Percentiles rank a stretch among this genome's conserved stretches.
These are phyloP conservation scores for Fusarium goolgardi DNA, from an alignment of 2,329 filamentous ascomycete genomes.

Conservation along the genomic window DNA sequence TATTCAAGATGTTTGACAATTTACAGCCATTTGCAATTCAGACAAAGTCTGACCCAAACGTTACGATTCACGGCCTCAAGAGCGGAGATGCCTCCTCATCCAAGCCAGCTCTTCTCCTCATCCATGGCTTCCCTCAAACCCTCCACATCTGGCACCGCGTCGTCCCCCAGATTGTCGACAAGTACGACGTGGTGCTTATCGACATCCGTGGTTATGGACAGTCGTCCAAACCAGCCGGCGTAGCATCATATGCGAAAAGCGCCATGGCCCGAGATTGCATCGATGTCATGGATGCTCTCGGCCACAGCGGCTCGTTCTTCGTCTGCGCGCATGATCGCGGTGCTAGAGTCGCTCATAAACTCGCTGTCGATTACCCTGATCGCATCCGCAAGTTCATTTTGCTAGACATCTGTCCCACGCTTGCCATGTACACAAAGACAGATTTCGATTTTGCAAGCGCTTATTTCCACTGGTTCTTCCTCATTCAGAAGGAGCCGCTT, in stretches of 20 bases:
- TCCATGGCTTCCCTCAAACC: conserved; percentile 66
- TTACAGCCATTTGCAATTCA: conserved; percentile 55
- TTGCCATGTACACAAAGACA: conserved; percentile 62
- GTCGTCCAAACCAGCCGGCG: conserved; percentile 58
- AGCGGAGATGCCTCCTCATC: conserved; percentile 47
- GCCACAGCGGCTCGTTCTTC: conserved; percentile 54
- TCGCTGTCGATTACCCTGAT: conserved; percentile 60
- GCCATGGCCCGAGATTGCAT: conserved; percentile 62
- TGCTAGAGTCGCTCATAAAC: conserved; percentile 65
- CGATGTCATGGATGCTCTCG: conserved; percentile 58
- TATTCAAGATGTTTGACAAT: conserved; percentile 53
- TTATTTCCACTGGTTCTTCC: conserved; percentile 71
- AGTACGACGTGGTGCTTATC: conserved; percentile 58
- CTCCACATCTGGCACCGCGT: conserved; percentile 64
- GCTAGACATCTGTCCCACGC: conserved; percentile 66
- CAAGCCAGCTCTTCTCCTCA: conserved; percentile 59
- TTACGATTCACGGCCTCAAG: conserved; percentile 59
- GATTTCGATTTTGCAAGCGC: conserved; percentile 57
- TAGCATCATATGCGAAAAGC: conserved; percentile 59
- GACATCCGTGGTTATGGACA: conserved; percentile 65
- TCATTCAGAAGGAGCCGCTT: conserved; percentile 64
- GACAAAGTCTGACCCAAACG: conserved; percentile 50
- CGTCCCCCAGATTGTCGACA: conserved; percentile 52
- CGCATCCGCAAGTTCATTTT: conserved; percentile 58
- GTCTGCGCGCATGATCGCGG: conserved; percentile 69